Base-by-base conservation (phyloP, 2,329 filamentous ascomycete genomes). In the Fonsecaea nubica region DNA sequence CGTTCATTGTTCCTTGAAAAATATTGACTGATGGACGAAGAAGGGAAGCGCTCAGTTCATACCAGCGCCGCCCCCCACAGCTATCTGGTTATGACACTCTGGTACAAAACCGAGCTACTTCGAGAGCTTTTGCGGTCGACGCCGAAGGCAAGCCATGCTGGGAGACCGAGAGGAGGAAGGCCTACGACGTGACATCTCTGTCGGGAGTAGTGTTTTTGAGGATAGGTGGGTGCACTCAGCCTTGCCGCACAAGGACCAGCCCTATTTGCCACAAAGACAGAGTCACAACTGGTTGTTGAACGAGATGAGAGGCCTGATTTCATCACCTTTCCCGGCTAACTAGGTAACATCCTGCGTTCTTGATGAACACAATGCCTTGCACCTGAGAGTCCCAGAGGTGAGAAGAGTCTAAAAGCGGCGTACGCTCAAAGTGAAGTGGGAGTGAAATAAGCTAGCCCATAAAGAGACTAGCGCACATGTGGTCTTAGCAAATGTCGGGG, bases 381-480 rank as follows among this genome's bases (percentile, higher is more conserved):
- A 5, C n/a, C 9, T 21, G 3, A 18, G 2, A 48, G 18, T 8
- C 6, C 21, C 45, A 50, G 7, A 1, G 5, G 18, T 25, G 45
- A 21, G 42, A 9, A 21, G 45, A 15, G 13, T 12, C 2, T 50
- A 13, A 50, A 50, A 50, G 45, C 21, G 45, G 45, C 45, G 21
- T 12, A 10, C 18, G 15, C 45, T 12, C 12, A 40, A 50, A 15
- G 45, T 30, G 45, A 50, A 25, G 45, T 25, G 18, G 21, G 10
- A 50, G 45, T 50, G 45, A 50, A 13, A 9, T 13, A 4, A 50
- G 15, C 45, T 50, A 25, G 45, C 45, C 45, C 21, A 9, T 13
- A 50, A 50, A 21, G 30, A 25, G 45, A 50, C 45, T 50, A 50
- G 45, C 45, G 45, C 10, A 48, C 3, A 50, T 50, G 9, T 50